A percentile compares a stretch with the other conserved stretches of the same genome.
Evolutionary conservation across 2,329 filamentous ascomycete genomes (phyloP).

Genomic region (Metarhizium robertsii): DNA sequence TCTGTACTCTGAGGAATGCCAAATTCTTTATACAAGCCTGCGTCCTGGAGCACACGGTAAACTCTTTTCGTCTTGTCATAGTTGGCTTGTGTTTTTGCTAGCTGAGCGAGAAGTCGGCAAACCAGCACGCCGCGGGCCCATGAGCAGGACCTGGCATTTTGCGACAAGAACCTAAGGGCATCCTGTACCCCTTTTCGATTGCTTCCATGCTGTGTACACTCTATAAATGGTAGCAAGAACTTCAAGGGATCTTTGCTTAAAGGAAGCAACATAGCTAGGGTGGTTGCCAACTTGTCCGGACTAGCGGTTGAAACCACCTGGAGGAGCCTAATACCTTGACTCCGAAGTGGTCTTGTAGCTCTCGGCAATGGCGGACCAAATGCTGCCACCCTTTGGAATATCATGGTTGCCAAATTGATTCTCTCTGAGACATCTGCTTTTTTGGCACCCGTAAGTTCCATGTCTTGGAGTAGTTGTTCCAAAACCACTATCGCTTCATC

Average conservation of each 20-base stretch:
- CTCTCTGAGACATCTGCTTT: not conserved
- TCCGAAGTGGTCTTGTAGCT: slow-evolving; percentile 6
- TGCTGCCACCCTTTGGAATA: slow-evolving; percentile 12
- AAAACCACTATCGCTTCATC: slow-evolving; percentile 6
- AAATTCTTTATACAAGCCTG: slow-evolving; percentile 16
- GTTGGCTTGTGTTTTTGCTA: not conserved
- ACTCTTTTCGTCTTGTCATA: slow-evolving; percentile 14
- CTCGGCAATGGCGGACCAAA: slow-evolving; percentile 7
- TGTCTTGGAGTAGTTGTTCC: slow-evolving; percentile 5
- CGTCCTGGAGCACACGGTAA: slow-evolving; percentile 18
- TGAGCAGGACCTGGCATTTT: slow-evolving; percentile 1
- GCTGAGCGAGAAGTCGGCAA: slow-evolving; percentile 7
- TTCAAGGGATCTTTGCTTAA: slow-evolving; percentile 14
- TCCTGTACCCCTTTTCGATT: slow-evolving; percentile 5
- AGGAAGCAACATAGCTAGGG: slow-evolving; percentile 14
- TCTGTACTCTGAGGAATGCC: slow-evolving; percentile 12
- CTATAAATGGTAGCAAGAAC: slow-evolving; percentile 6
- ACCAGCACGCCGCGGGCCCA: slow-evolving; percentile 11
- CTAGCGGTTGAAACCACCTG: slow-evolving; percentile 9
- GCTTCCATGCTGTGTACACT: slow-evolving; percentile 4
- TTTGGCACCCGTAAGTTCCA: slow-evolving; percentile 1
- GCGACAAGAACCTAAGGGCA: slow-evolving; percentile 8
- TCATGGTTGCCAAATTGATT: slow-evolving; percentile 7
- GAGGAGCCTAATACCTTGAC: slow-evolving; percentile 16
- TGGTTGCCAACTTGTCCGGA: slow-evolving; percentile 9